Percentiles rank a stretch among this genome's conserved stretches.
These are phyloP conservation scores for Daldinia caldariorum DNA, from an alignment of 495 filamentous ascomycete genomes.

Conservation along the genomic window DNA sequence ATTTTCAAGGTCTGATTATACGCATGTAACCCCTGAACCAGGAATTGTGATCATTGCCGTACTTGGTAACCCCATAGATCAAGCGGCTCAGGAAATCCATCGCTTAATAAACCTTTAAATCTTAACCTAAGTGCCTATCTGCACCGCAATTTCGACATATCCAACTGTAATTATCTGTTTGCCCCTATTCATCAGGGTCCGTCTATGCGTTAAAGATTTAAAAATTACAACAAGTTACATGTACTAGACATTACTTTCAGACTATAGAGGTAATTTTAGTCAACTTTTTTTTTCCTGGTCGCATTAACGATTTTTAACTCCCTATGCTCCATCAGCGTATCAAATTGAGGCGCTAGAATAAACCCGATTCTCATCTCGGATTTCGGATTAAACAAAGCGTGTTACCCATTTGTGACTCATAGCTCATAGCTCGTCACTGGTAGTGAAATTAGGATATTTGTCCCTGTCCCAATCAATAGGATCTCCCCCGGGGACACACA, in stretches of 20 bases:
- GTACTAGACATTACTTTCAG: constrained; percentile 5
- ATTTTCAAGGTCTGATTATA: neutral
- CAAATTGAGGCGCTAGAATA: constrained; percentile 15
- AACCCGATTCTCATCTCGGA: constrained; percentile 7
- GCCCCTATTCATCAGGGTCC: neutral
- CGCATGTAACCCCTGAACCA: neutral
- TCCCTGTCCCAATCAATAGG: constrained; percentile 71
- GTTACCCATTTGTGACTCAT: constrained; percentile 30
- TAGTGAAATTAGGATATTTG: constrained; percentile 46
- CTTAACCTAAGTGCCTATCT: too few species aligned
- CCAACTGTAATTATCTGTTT: too few species aligned
- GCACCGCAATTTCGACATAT: too few species aligned
- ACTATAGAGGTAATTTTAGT: neutral
- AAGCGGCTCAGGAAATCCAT: too few species aligned
- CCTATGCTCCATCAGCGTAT: constrained; percentile 9
- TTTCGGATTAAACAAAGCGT: constrained; percentile 2
- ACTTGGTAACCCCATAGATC: neutral
- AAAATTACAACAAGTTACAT: neutral
- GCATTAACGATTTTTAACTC: constrained; percentile 11
- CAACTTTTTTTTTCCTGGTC: neutral
- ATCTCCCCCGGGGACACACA: constrained; percentile 89
- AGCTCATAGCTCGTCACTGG: constrained; percentile 46
- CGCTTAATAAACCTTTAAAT: too few species aligned
- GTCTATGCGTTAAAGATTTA: neutral
- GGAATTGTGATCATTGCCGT: neutral